phyloP scores from a whole-genome alignment of 2,329 filamentous ascomycete genomes.

The Aspergillus sp. region DNA sequence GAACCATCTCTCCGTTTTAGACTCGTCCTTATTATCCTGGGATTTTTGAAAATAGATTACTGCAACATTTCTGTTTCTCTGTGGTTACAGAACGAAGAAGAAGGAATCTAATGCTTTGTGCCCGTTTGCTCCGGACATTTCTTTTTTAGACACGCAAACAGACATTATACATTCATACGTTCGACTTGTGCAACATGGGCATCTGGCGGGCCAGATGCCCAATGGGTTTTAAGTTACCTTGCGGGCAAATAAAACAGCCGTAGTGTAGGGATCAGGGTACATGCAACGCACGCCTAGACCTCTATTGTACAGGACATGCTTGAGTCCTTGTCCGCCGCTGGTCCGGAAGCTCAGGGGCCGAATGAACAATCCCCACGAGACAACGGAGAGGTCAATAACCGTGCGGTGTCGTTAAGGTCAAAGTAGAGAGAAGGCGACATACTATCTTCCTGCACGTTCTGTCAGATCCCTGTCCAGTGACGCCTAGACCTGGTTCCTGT shows the following conservation, averaged over 20 bases:
- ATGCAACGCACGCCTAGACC: slow-evolving; percentile 1
- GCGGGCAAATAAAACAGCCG: background rate
- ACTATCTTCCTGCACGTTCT: background rate
- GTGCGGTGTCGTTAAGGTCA: background rate
- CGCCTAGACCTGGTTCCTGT: background rate
- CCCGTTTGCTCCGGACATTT: slow-evolving; percentile 4
- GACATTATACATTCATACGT: background rate
- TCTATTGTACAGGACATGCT: background rate
- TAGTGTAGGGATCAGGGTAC: background rate
- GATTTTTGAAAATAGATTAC: background rate
- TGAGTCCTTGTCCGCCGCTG: background rate
- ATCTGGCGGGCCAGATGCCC: background rate
- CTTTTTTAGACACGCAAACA: slow-evolving; percentile 1
- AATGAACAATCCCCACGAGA: background rate
- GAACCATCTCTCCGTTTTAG: background rate
- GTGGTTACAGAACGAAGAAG: background rate
- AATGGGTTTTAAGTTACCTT: too few relatives aligned
- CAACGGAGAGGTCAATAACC: background rate
- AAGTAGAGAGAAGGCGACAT: background rate
- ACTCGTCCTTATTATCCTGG: background rate
- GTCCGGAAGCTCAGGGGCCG: background rate
- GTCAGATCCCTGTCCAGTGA: background rate
- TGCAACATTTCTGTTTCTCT: background rate
- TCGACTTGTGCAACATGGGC: background rate
- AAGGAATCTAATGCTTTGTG: background rate